Base-by-base conservation (phyloP, 495 filamentous ascomycete genomes). In the Annulohypoxylon stygium region DNA sequence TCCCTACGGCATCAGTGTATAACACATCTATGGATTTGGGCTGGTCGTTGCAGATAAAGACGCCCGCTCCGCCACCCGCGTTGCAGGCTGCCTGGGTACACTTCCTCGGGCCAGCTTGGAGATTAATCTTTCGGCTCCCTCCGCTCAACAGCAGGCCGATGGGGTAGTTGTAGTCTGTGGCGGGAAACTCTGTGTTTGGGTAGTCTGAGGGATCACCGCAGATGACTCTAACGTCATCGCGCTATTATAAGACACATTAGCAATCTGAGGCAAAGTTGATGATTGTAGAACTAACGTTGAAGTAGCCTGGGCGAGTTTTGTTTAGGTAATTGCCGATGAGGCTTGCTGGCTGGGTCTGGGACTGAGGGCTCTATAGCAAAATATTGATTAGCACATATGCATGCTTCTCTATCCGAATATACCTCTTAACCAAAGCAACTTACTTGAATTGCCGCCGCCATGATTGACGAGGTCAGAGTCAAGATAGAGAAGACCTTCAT, bases 1-100 rank as follows among this genome's bases (percentile, higher is more conserved):
- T 57, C 51, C 72, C 67, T 68, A 75, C 72, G n/a, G 59, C 47
- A 18, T 75, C 72, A 1, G 58, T 47, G 45, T 67, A 67, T 5
- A 60, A 11, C 7, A 67, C 12, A 37, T 70, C 63, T 41, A 70
- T 30, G 9, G 51, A 1, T 4, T 67, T 50, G 11, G 26, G 36
- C 23, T 64, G 7, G 20, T 75, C 72, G 37, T 67, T 70, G 72
- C 72, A 75, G 67, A 75, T 16, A 62, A 60, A 25, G 36, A 71
- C 72, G 33, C 72, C 72, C 0, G 72, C 67, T 6, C 63, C 64
- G 18, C 61, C 67, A 10, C n/a, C 26, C 8, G 5, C 1, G 20
- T 58, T 54, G 26, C 72, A 75, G 11, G 67, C 57, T 0, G 59
- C 67, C 43, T 67, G 50, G 25, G 33, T 48, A 50, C 72, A 71